Conservation (phyloP, 2,329 filamentous ascomycete species). For the Sclerotinia trifoliorum region DNA sequence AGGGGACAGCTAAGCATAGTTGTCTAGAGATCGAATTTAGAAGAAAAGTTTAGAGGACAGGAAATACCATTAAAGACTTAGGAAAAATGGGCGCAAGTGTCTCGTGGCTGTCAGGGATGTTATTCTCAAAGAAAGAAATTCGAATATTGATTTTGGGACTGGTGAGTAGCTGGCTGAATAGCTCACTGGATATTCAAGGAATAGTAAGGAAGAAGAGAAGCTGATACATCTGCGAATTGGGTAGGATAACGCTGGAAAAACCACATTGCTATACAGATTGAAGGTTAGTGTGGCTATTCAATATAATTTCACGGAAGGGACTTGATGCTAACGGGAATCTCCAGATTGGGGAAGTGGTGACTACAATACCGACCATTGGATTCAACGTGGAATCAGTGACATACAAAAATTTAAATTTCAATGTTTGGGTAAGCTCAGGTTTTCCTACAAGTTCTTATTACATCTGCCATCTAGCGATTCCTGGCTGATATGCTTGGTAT, state of each 20-base stretch:
- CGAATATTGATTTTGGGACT: slow-evolving; percentile 91
- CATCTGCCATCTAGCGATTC: not conserved
- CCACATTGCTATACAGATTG: slow-evolving; percentile 90
- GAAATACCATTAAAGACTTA: slow-evolving; percentile 19
- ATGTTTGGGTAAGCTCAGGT: slow-evolving; percentile 77
- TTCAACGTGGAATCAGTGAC: slow-evolving; percentile 99
- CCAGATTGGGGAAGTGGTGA: slow-evolving; percentile 96
- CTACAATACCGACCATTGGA: slow-evolving; percentile 97
- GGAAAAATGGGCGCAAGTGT: slow-evolving; percentile 59
- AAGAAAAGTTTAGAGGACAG: slow-evolving; percentile 12
- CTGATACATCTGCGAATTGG: slow-evolving; percentile 18
- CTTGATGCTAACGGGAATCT: slow-evolving; percentile 23
- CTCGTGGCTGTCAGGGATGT: slow-evolving; percentile 68
- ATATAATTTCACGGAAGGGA: not conserved
- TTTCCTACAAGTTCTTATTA: not conserved
- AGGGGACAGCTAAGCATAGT: slow-evolving; percentile 22
- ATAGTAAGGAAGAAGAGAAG: slow-evolving; percentile 13
- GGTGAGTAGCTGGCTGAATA: slow-evolving; percentile 53
- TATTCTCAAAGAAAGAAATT: slow-evolving; percentile 97
- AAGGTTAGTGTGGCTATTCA: slow-evolving; percentile 59
- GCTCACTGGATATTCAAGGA: slow-evolving; percentile 8
- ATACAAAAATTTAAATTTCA: slow-evolving; percentile 98
- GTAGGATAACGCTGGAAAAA: slow-evolving; percentile 98
- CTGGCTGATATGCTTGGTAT: slow-evolving; percentile 20
- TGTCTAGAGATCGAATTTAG: slow-evolving; percentile 5